Evolutionary conservation across 495 filamentous ascomycete genomes (phyloP), one percentile per base, ranked within the genome.

Genomic region (Aspergillus diversus): DNA sequence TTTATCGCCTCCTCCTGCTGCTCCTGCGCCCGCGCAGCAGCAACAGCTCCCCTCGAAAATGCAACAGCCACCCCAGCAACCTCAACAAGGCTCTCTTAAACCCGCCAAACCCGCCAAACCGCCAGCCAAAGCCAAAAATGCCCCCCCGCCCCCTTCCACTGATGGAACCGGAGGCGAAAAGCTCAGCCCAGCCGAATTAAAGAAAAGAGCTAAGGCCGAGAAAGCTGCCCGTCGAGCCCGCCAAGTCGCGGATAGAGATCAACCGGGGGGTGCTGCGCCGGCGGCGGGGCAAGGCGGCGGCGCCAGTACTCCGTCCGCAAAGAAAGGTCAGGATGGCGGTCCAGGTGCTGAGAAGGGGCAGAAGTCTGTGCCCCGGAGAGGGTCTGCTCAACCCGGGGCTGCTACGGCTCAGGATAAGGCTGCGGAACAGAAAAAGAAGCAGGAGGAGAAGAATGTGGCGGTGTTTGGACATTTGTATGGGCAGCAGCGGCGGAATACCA

Each of bases 401-500:
- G 64, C 79, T 51, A 61, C 80, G 63, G 69, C 79, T 55, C 66
- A 72, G 47, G 60, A 46, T 21, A 65, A 57, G 0, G 70, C 66
- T 5, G 70, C 57, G 17, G 74, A 75, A 68, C 63, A 69, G 61
- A 76, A 73, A 48, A 81, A 83, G 61, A 79, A 81, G 63, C 78
- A 81, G 59, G 87, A 92, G 66, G 86, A 86, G 57, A 93, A 92
- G 71, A 88, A 86, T 37, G 86, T 88, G 13, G 87, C 90, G 48
- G 86, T 93, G 35, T 95, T 97, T 69, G 88, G 91, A 55, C 93
- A 97, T 73, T 75, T 97, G 13, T 89, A 95, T 67, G 91, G 91
- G 61, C 84, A 90, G 42, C 86, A 82, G 31, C 75, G 89, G 65
- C 82, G 88, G 60, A 90, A 89, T 57, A 87, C 86, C 7, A 79